These are phyloP conservation scores for Fusarium proliferatum DNA, from an alignment of 2,329 filamentous ascomycete genomes.

Conservation along the genomic window DNA sequence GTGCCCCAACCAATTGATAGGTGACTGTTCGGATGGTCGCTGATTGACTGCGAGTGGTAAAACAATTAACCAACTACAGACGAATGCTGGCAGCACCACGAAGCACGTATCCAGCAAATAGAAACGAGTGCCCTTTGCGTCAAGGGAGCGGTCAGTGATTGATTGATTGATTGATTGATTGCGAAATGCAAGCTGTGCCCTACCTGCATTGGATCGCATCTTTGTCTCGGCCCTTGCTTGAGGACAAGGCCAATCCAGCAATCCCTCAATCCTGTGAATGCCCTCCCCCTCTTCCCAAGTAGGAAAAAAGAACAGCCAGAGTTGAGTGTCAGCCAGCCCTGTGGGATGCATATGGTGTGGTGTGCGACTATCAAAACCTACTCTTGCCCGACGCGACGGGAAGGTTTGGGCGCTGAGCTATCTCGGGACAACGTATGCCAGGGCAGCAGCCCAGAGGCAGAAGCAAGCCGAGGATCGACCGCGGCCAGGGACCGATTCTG, in stretches of 20 bases:
- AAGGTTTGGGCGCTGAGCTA: constrained; percentile 24
- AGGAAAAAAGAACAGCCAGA: constrained; percentile 14
- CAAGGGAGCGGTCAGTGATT: constrained; percentile 31
- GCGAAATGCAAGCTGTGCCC: constrained; percentile 13
- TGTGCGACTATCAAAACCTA: constrained; percentile 20
- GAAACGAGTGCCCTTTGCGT: constrained; percentile 15
- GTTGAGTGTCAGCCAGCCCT: constrained; percentile 17
- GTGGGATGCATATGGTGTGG: constrained; percentile 17
- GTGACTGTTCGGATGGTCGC: constrained; percentile 18
- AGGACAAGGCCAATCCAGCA: constrained; percentile 15
- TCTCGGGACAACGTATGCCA: constrained; percentile 23
- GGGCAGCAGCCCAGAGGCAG: constrained; percentile 5
- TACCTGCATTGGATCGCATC: constrained; percentile 31
- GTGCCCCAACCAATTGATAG: constrained; percentile 21
- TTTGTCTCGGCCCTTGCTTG: constrained; percentile 15
- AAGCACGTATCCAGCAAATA: constrained; percentile 23
- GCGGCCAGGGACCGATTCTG: constrained; percentile 21
- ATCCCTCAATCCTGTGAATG: constrained; percentile 7
- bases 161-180: background rate
- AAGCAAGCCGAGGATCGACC: constrained; percentile 5
- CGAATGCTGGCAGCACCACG: constrained; percentile 18
- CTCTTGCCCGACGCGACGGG: constrained; percentile 13
- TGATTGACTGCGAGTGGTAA: background rate
- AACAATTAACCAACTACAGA: constrained; percentile 20
- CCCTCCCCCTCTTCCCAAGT: constrained; percentile 15